Conservation (phyloP, 305 asterid species). For the Ilex paraguariensis region DNA sequence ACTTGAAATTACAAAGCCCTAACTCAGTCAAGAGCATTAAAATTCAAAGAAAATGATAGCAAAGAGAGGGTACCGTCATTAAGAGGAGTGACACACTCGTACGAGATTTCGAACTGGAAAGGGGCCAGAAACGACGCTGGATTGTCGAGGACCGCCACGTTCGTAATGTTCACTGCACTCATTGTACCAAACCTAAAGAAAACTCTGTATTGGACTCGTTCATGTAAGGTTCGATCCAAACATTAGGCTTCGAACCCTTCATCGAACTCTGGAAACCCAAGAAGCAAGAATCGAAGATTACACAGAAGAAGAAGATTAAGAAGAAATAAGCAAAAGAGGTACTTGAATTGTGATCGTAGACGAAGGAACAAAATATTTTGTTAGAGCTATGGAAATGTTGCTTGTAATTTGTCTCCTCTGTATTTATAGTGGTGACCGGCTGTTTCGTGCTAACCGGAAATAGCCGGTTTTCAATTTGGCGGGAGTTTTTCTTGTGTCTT, state of each 20-base stretch:
- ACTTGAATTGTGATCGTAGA: too few relatives aligned
- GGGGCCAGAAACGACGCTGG: conserved; percentile 80
- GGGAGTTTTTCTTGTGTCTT: conserved; percentile 37
- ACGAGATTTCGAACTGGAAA: conserved; percentile 94
- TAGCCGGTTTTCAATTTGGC: conserved; percentile 61
- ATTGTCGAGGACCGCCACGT: conserved; percentile 87
- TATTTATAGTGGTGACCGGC: conserved; percentile 38
- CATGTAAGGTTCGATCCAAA: conserved; percentile 7
- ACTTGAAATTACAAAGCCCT: conserved; percentile 12
- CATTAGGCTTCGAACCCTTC: conserved; percentile 19
- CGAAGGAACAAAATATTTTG: neutral
- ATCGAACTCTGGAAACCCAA: conserved; percentile 14
- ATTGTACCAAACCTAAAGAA: conserved; percentile 26
- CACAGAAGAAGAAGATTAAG: neutral
- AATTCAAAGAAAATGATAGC: neutral
- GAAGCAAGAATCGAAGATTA: neutral
- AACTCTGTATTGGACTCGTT: neutral
- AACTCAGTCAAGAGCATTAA: conserved; percentile 1
- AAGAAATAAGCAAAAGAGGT: neutral
- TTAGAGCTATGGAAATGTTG: neutral
- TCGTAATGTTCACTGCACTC: conserved; percentile 88
- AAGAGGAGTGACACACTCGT: conserved; percentile 83
- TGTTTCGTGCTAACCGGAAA: conserved; percentile 34
- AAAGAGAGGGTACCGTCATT: conserved; percentile 53
- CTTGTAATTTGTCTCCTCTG: neutral